phyloP scores from a whole-genome alignment of 2,329 filamentous ascomycete genomes.

The Reticulascus tulasneorum region DNA sequence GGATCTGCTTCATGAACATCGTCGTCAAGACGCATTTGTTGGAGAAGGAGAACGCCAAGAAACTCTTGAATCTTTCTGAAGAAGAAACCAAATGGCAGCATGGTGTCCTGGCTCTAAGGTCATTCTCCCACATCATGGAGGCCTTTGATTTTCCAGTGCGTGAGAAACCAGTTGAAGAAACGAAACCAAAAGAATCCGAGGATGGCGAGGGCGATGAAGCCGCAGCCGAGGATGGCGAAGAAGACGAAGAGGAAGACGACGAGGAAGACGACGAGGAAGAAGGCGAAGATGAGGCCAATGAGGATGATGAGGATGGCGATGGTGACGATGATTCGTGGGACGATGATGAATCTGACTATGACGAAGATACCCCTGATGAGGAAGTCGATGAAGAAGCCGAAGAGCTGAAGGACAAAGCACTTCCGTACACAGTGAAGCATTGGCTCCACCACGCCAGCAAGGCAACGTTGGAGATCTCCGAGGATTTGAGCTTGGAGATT shows the following conservation, averaged over 20 bases:
- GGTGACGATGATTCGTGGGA: slow-evolving; percentile 12
- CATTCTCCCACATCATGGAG: slow-evolving; percentile 32
- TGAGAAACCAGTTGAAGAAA: slow-evolving; percentile 3
- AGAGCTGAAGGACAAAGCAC: slow-evolving; percentile 19
- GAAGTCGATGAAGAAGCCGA: slow-evolving; percentile 23
- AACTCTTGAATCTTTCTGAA: slow-evolving; percentile 28
- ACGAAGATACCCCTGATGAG: slow-evolving; percentile 15
- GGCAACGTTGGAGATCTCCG: slow-evolving; percentile 37
- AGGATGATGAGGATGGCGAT: slow-evolving; percentile 5
- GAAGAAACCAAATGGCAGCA: slow-evolving; percentile 38
- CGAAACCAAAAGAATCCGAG: neutral
- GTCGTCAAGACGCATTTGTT: slow-evolving; percentile 35
- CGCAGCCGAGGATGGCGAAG: neutral
- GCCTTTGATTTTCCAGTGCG: slow-evolving; percentile 22
- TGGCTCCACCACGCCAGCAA: slow-evolving; percentile 38
- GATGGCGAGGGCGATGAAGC: neutral
- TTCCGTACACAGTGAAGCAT: slow-evolving; percentile 34
- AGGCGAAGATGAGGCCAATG: slow-evolving; percentile 5
- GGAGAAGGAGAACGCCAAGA: slow-evolving; percentile 25
- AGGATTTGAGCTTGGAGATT: slow-evolving; percentile 31
- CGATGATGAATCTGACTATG: slow-evolving; percentile 15
- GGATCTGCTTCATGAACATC: slow-evolving; percentile 22
- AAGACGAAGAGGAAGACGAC: slow-evolving; percentile 5
- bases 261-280: slow-evolving; percentile 1
- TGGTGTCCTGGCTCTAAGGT: slow-evolving; percentile 34